phyloP scores from a whole-genome alignment of 306 rosid species.

The Prunus mume region DNA sequence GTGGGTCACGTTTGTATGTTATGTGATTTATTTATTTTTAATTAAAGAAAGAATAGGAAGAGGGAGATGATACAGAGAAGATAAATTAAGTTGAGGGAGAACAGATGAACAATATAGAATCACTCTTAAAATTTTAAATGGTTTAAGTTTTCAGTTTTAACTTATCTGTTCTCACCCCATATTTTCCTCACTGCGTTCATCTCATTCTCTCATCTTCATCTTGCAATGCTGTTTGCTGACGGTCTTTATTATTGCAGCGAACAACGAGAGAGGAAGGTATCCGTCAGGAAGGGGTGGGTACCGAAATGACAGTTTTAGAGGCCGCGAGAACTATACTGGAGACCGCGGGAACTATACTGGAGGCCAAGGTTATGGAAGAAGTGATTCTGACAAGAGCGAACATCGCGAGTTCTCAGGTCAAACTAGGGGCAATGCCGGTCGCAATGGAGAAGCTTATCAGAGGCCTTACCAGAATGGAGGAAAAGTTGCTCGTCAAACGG shows the following conservation, averaged over 20 bases:
- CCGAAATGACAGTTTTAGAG: constrained; percentile 58
- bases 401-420: constrained; percentile 44
- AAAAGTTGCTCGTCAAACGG: constrained; percentile 41
- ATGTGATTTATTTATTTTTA: too few species aligned
- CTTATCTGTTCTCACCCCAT: too few species aligned
- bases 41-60: too few species aligned
- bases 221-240: not conserved
- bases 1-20: not conserved
- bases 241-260: constrained; percentile 44
- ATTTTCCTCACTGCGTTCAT: not conserved
- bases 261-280: constrained; percentile 50
- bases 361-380: constrained; percentile 43
- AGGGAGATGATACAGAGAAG: too few species aligned
- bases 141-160: too few species aligned
- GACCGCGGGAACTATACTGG: constrained; percentile 47
- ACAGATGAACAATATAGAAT: too few species aligned
- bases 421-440: constrained; percentile 34
- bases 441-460: constrained; percentile 38
- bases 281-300: constrained; percentile 63
- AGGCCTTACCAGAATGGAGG: constrained; percentile 46
- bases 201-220: not conserved
- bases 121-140: too few species aligned
- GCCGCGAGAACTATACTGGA: constrained; percentile 46
- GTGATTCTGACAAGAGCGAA: constrained; percentile 53
- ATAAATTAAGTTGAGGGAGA: too few species aligned